Conservation (phyloP, 306 rosid genomes). For the Ammopiptanthus mongolicus region DNA sequence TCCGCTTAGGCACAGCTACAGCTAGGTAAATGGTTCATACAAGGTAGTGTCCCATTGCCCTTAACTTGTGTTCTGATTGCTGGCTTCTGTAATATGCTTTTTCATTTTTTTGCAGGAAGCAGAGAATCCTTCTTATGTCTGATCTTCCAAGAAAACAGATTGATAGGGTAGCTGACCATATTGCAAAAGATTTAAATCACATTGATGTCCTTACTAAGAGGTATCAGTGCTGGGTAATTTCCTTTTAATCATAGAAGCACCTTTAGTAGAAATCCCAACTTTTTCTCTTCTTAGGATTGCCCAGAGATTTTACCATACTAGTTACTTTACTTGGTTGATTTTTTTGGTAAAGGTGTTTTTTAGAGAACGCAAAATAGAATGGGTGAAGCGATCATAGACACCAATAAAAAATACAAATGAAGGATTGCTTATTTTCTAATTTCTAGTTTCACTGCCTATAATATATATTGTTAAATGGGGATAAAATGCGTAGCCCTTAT, state of each 20-base stretch:
- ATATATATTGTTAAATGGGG: not conserved
- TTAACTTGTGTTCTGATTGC: constrained; percentile 24
- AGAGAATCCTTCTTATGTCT: constrained; percentile 92
- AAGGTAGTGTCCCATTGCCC: constrained; percentile 24
- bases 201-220: constrained; percentile 89
- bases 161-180: constrained; percentile 69
- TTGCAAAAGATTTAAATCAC: constrained; percentile 75
- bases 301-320: not conserved
- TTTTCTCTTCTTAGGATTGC: constrained; percentile 4
- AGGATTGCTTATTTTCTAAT: not conserved
- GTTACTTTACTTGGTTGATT: constrained; percentile 8
- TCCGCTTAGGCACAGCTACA: constrained; percentile 92
- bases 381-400: not conserved
- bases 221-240: constrained; percentile 42
- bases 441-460: not conserved
- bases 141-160: constrained; percentile 96
- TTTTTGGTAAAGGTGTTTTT: not conserved
- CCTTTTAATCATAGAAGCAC: constrained; percentile 9
- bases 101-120: constrained; percentile 57
- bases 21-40: constrained; percentile 64
- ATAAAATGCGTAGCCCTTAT: not conserved
- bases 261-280: not conserved
- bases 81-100: constrained; percentile 26
- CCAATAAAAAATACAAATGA: not conserved
- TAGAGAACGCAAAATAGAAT: not conserved